A percentile compares a stretch with the other conserved stretches of the same genome.
These are phyloP conservation scores for Hyaloscypha bicolor DNA, from an alignment of 495 filamentous ascomycete genomes.

Conservation along the genomic window DNA sequence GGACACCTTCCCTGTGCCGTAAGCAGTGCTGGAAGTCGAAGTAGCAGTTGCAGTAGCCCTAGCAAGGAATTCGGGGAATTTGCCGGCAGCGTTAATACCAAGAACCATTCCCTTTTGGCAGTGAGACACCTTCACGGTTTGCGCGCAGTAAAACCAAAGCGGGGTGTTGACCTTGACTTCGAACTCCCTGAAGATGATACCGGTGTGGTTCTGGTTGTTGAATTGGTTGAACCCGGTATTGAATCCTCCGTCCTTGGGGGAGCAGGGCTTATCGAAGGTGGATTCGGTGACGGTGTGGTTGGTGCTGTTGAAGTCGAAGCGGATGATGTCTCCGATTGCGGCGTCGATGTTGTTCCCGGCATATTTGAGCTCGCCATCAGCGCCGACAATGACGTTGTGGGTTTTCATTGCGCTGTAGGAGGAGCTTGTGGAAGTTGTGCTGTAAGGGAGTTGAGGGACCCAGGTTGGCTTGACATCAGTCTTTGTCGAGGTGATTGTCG, in stretches of 20 bases:
- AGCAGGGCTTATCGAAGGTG: slow-evolving; percentile 36
- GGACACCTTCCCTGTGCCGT: no score
- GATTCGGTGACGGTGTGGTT: slow-evolving; percentile 41
- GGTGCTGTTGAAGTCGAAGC: slow-evolving; percentile 35
- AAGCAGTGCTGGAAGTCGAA: no score
- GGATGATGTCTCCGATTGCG: slow-evolving; percentile 35
- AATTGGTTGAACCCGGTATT: slow-evolving; percentile 28
- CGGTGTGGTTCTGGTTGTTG: slow-evolving; percentile 22
- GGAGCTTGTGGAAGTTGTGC: background rate
- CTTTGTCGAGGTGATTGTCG: slow-evolving; percentile 17
- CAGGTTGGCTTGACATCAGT: slow-evolving; percentile 5
- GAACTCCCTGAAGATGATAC: slow-evolving; percentile 12
- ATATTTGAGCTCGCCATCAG: slow-evolving; percentile 31
- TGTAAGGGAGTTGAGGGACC: slow-evolving; percentile 6
- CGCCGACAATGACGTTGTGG: slow-evolving; percentile 34
- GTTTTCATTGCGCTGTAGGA: slow-evolving; percentile 5
- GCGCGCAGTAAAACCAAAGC: slow-evolving; percentile 28
- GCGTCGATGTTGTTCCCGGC: slow-evolving; percentile 31
- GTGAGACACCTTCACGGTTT: slow-evolving; percentile 16
- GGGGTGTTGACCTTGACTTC: slow-evolving; percentile 21
- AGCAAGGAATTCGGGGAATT: slow-evolving; percentile 32
- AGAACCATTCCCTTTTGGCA: slow-evolving; percentile 39
- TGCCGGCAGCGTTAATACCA: slow-evolving; percentile 35
- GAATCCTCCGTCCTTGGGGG: slow-evolving; percentile 24
- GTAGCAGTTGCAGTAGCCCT: slow-evolving; percentile 26